These are phyloP conservation scores for Zasmidium cellare DNA, from an alignment of 2,329 filamentous ascomycete species.

Conservation along the genomic window DNA sequence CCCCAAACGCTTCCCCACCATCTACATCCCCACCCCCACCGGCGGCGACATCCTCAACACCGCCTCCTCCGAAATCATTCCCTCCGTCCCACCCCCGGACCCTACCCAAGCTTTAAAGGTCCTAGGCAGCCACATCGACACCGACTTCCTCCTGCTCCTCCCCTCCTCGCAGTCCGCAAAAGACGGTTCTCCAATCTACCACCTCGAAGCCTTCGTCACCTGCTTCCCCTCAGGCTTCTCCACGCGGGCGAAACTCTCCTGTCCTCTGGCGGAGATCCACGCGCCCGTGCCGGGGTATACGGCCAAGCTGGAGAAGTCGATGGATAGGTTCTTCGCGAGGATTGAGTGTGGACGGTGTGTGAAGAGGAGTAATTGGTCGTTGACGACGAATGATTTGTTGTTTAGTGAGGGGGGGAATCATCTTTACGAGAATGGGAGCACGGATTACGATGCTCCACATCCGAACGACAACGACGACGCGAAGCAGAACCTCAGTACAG, in stretches of 20 bases:
- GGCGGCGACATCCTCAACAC: slow-evolving; percentile 50
- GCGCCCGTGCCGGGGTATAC: slow-evolving; percentile 59
- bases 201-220: slow-evolving; percentile 56
- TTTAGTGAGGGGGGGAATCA: slow-evolving; percentile 47
- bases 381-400: slow-evolving; percentile 44
- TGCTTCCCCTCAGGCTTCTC: slow-evolving; percentile 62
- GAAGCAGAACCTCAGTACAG: slow-evolving; percentile 9
- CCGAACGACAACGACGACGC: background rate
- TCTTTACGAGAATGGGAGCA: slow-evolving; percentile 34
- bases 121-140: slow-evolving; percentile 56
- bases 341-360: slow-evolving; percentile 57
- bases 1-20: slow-evolving; percentile 56
- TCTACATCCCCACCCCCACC: slow-evolving; percentile 35
- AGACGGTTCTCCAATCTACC: slow-evolving; percentile 43
- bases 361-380: slow-evolving; percentile 56
- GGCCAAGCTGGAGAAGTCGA: slow-evolving; percentile 57
- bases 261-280: slow-evolving; percentile 58
- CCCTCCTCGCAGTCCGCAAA: slow-evolving; percentile 36
- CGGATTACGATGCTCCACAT: slow-evolving; percentile 24
- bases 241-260: slow-evolving; percentile 55
- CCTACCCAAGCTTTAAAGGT: slow-evolving; percentile 46
- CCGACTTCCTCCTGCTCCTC: slow-evolving; percentile 61
- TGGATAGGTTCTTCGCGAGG: slow-evolving; percentile 62
- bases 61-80: slow-evolving; percentile 45
- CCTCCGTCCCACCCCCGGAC: slow-evolving; percentile 33